Base-by-base conservation (phyloP, 106 monocot genomes). In the Apostasia shenzhenica region DNA sequence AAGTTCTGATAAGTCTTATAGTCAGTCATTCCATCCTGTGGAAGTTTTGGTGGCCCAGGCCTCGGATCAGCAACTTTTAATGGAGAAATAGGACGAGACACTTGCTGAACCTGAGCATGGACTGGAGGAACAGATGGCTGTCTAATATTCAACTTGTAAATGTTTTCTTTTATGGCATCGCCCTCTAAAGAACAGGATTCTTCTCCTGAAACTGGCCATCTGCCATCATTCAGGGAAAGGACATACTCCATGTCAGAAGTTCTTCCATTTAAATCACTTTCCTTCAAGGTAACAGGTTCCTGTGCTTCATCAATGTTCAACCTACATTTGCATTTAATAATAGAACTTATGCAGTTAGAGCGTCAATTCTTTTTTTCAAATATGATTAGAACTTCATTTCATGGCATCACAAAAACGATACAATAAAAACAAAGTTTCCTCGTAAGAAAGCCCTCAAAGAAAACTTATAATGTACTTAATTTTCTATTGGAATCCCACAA, bases 21-120 rank as follows among this genome's bases (percentile, higher is more conserved):
- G 44, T 80, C 67, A n/a, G 80, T 14, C 37, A 68, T 59, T 53
- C 70, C 83, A 59, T 79, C 72, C 1, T 57, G 57, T 11, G 57
- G 59, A 54, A 67, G 50, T 66, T 78, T 71, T 46, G 92, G 78
- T 40, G 84, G 85, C 41, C 93, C 97, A 58, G 97, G 97, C 72
- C 92, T 84, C 61, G 97, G 97, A 99, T 99, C 97, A 70, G 97
- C 92, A 72, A 99, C 87, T 72, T 73, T 82, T 75, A 86, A 86
- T 68, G 97, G 92, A 75, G 88, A 66, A 72, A 95, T 84, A 46
- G 83, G 42, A 62, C 59, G 75, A 9, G 65, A 43, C 66, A 66
- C 72, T 57, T 76, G 73, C 13, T 85, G 92, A 45, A 93, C 73
- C 80, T 76, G 76, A 49, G 92, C 90, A 69, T 89, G 83, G 69